Base-by-base conservation (phyloP, 176 grass and related monocot species). In the Microstegium vimineum region DNA sequence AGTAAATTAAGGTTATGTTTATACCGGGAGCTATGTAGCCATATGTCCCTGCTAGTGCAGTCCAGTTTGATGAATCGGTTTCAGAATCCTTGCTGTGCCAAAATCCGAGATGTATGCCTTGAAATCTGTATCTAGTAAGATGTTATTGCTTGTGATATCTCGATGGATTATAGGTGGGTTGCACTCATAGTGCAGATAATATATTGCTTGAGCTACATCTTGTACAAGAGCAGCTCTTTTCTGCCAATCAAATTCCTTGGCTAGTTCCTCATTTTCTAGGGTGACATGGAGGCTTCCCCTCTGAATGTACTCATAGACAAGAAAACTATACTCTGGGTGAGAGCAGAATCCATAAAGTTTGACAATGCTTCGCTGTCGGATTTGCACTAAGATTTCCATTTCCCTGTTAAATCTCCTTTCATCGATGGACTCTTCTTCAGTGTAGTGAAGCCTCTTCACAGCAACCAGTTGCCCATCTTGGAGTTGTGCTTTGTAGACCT, bases 81-180 rank as follows among this genome's bases (percentile, higher is more conserved):
- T 67, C 62, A 80, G 10, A 35, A 80, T 70, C 22, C 54, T 83
- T 34, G 81, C 81, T 18, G 30, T 74, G 27, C 81, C 81, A 28
- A 81, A 81, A 61, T 81, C 79, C 66, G 81, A 84, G 10, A 84
- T 23, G n/a, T 75, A 76, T 31, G 71, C 71, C 22, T 75, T 84
- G 23, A 30, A 73, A 49, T 1, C 23, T 40, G 30, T 36, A 30
- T 84, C 71, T 0, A 83, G 71, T 20, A 81, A 81, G 79, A 81
- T 42, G 42, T 84, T 71, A 10, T 33, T 61, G 59, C 81, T 83
- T 5, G 74, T 85, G 8, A 79, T 64, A 36, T 85, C 83, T 62
- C 83, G 28, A 79, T 85, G 83, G 16, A 79, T 78, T 63, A 85
- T 85, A 0, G 65, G 66, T 25, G 65, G 83, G 23, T 10, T 11